Evolutionary conservation across 2,329 filamentous ascomycete species (phyloP).

Genomic region (Trichoderma harzianum): DNA sequence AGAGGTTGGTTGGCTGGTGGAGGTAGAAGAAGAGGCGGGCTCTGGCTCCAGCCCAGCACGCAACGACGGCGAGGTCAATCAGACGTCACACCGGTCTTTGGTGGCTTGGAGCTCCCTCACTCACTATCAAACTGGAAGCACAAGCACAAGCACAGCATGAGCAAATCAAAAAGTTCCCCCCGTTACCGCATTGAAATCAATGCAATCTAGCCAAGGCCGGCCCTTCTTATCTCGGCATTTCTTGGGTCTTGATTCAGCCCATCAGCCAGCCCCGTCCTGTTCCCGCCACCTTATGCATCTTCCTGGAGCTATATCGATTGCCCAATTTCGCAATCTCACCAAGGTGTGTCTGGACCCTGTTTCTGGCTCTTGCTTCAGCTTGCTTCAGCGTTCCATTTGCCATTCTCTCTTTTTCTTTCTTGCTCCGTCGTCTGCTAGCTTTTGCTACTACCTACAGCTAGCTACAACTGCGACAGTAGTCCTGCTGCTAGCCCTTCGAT

Average conservation of each 20-base stretch:
- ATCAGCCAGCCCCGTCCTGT: constrained; percentile 1
- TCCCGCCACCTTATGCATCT: constrained; percentile 3
- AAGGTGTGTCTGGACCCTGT: background rate
- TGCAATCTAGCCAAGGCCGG: background rate
- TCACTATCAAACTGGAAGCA: background rate
- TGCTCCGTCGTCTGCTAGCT: background rate
- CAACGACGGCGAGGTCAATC: background rate
- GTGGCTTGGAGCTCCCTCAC: background rate
- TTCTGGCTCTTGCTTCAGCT: background rate
- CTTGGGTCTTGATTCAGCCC: background rate
- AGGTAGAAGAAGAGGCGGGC: background rate
- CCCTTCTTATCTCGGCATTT: constrained; percentile 12
- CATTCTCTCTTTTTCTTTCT: background rate
- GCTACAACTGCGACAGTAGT: background rate
- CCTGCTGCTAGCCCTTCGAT: background rate
- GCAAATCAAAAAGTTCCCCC: background rate
- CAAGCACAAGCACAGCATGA: background rate
- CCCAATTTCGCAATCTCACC: constrained; percentile 1
- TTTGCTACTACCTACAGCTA: background rate
- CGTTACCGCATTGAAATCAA: background rate
- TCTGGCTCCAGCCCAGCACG: background rate
- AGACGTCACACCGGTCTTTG: constrained; percentile 14
- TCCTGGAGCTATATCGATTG: constrained; percentile 2
- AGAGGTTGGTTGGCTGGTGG: background rate
- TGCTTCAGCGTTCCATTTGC: background rate